Base-by-base conservation (phyloP, 2,329 filamentous ascomycete species). In the Neopestalotiopsis sp. region DNA sequence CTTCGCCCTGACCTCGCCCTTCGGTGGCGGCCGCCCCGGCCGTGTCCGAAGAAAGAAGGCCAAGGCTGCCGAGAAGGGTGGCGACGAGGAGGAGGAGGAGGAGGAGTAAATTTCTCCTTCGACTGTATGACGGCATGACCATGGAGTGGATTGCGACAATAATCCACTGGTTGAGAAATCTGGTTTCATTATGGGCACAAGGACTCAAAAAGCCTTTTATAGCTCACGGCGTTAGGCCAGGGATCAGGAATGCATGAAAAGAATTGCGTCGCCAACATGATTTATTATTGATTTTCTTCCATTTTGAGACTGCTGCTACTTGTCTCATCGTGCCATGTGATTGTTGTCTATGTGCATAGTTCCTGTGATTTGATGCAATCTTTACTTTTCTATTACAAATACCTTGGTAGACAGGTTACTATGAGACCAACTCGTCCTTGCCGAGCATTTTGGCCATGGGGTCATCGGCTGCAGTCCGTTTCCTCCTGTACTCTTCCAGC, bases 41-140 rank as follows among this genome's bases (percentile, higher is more conserved):
- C 96, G 96, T 91, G 95, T 98, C 82, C 92, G 94, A 86, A 97
- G 96, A 91, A 99, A 98, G 96, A 99, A 98, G 95, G 94, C 95
- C 84, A 95, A 94, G 89, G 94, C 96, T 78, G 94, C 94, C 72
- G 94, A 97, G 88, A 92, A 91, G 84, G 92, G 90, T 82, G 93
- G 91, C 77, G 93, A 88, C 71, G 93, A 86, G 70, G 95, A 90
- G 76, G 94, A 92, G 78, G 95, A 94, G 80, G 95, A 97, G 83
- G 94, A 97, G 78, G 86, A 89, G 82, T 89, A 89, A 82, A 87
- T 72, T 52, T 66, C 65, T 69, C 61, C 13, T 30, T 65, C 66
- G 20, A 61, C 28, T 58, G 42, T 56, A 52, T 66, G 59, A 67
- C 32, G 59, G 30, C 59, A 45, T 70, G 71, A 71, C 73, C 72